Percentiles rank a stretch among this genome's conserved stretches.
Evolutionary conservation across 768 basidiomycete genomes (phyloP).

Genomic region (Serendipita vermifera): DNA sequence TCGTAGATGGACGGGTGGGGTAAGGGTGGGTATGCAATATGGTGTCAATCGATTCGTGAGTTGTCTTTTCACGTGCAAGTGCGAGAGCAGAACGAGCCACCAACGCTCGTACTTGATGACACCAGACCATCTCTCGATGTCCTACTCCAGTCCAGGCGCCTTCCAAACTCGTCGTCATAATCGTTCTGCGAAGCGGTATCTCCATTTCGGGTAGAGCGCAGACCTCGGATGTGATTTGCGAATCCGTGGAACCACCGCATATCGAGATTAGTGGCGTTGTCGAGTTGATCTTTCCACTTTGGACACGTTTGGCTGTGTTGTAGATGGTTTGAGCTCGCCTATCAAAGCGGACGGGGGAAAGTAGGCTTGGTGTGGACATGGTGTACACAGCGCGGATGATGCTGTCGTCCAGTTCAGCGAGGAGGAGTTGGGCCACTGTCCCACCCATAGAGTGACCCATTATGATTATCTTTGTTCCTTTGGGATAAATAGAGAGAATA

Average conservation of each 20-base stretch:
- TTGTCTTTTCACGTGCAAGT: constrained; percentile 25
- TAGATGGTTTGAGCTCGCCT: constrained; percentile 67
- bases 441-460: constrained; percentile 99
- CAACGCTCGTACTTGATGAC: constrained; percentile 89
- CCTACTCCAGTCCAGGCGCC: constrained; percentile 94
- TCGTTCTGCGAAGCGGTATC: constrained; percentile 34
- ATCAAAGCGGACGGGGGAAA: constrained; percentile 85
- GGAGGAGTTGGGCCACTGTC: constrained; percentile 68
- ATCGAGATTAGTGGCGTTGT: constrained; percentile 64
- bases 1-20: not conserved
- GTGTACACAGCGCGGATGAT: constrained; percentile 69
- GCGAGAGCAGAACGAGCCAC: constrained; percentile 71
- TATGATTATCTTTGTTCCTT: constrained; percentile 51
- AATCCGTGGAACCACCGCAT: constrained; percentile 84
- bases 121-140: constrained; percentile 97
- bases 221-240: constrained; percentile 83
- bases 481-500: constrained; percentile 65
- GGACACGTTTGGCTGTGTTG: constrained; percentile 19
- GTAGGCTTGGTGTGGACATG: constrained; percentile 87
- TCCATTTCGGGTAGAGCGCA: constrained; percentile 43
- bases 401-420: constrained; percentile 39
- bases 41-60: not conserved
- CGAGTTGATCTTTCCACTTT: constrained; percentile 30
- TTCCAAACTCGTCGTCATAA: constrained; percentile 78
- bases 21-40: not conserved